Evolutionary conservation across 1,139 yeast genomes (phyloP).

Genomic region (Candida tetrigidarum): DNA sequence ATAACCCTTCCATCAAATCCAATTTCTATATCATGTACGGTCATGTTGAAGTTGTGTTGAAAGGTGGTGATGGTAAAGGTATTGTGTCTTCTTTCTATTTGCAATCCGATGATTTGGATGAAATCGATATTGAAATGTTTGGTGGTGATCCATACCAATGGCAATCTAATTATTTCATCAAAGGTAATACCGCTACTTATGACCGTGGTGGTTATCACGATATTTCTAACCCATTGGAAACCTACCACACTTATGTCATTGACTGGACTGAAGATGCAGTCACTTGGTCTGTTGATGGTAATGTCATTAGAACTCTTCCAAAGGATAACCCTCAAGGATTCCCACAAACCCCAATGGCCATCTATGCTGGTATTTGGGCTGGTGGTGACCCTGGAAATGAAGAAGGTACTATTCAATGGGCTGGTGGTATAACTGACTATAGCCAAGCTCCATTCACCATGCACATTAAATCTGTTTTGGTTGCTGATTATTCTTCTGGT

Average conservation of each 20-base stretch:
- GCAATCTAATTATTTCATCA: slow-evolving; percentile 81
- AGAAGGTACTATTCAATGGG: slow-evolving; percentile 81
- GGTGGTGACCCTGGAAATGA: slow-evolving; percentile 75
- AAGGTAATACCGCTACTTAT: slow-evolving; percentile 77
- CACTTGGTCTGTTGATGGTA: slow-evolving; percentile 67
- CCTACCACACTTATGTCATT: slow-evolving; percentile 75
- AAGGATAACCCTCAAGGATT: slow-evolving; percentile 60
- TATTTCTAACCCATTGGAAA: slow-evolving; percentile 50
- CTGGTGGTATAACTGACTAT: slow-evolving; percentile 79
- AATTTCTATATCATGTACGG: slow-evolving; percentile 89
- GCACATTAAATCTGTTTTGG: slow-evolving; percentile 62
- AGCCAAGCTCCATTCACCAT: slow-evolving; percentile 68
- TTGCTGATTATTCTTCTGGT: slow-evolving; percentile 84
- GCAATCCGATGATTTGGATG: slow-evolving; percentile 87
- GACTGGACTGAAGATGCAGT: slow-evolving; percentile 75
- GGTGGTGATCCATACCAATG: slow-evolving; percentile 76
- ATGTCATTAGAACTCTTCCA: slow-evolving; percentile 58
- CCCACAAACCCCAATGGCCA: slow-evolving; percentile 80
- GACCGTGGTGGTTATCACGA: slow-evolving; percentile 77
- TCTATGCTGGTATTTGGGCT: slow-evolving; percentile 77
- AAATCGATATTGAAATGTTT: slow-evolving; percentile 83
- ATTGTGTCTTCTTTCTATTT: slow-evolving; percentile 78
- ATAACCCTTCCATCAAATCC: slow-evolving; percentile 77
- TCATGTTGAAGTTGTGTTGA: slow-evolving; percentile 68
- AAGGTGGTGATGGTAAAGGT: slow-evolving; percentile 78